Percentiles rank a stretch among this genome's conserved stretches.
phyloP scores from a whole-genome alignment of 352 stramenopile species.

The Pythium aristosporum region DNA sequence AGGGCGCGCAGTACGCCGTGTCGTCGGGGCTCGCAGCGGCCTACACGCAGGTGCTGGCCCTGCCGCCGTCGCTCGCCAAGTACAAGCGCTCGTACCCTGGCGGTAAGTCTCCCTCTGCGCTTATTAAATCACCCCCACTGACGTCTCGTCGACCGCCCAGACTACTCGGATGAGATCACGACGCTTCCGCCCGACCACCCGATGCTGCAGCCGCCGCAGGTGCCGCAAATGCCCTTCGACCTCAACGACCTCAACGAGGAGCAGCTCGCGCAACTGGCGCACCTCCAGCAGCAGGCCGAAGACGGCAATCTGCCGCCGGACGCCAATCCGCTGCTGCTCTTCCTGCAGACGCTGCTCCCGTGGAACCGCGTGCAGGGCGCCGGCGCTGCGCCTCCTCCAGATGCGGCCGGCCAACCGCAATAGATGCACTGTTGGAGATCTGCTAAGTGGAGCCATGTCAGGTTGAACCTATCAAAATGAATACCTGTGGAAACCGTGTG shows the following conservation, averaged over 20 bases:
- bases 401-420: conserved; percentile 12
- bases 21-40: conserved; percentile 49
- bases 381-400: conserved; percentile 32
- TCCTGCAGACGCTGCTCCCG: conserved; percentile 79
- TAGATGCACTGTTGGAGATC: conserved; percentile 2
- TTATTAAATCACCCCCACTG: neutral
- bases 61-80: conserved; percentile 61
- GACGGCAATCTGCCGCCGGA: conserved; percentile 72
- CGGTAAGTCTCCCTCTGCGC: conserved; percentile 32
- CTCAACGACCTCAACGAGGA: conserved; percentile 59
- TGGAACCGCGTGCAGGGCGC: conserved; percentile 83
- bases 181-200: conserved; percentile 80
- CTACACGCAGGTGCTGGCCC: conserved; percentile 56
- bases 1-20: conserved; percentile 61
- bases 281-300: conserved; percentile 62
- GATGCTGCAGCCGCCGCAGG: conserved; percentile 81
- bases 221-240: conserved; percentile 34
- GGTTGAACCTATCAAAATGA: conserved; percentile 9
- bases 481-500: neutral
- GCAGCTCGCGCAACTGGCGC: conserved; percentile 49
- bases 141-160: conserved; percentile 24
- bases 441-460: conserved; percentile 24
- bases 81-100: conserved; percentile 64
- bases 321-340: conserved; percentile 81
- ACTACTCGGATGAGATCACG: conserved; percentile 88